These are phyloP conservation scores for Amanita brunnescens DNA, from an alignment of 768 basidiomycete genomes.

Conservation along the genomic window DNA sequence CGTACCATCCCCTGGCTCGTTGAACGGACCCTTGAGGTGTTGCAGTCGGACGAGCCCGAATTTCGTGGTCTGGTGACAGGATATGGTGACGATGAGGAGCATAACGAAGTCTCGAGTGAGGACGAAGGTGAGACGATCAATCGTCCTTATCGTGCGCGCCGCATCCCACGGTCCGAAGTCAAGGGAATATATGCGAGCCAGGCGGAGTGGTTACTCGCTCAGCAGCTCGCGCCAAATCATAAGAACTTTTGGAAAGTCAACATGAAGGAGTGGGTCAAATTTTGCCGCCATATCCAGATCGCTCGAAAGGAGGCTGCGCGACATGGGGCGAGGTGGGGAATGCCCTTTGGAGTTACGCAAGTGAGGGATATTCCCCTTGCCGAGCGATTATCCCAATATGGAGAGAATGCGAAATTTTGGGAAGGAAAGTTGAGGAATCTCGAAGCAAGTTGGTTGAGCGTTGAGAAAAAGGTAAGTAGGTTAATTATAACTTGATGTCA, in stretches of 20 bases:
- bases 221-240: conserved; percentile 28
- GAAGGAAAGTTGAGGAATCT: neutral
- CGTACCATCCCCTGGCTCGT: conserved; percentile 47
- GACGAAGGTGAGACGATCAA: conserved; percentile 13
- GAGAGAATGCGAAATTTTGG: neutral
- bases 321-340: conserved; percentile 22
- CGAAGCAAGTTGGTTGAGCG: neutral
- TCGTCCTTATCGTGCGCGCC: conserved; percentile 27
- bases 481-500: neutral
- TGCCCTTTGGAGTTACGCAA: conserved; percentile 17
- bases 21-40: conserved; percentile 26
- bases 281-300: conserved; percentile 25
- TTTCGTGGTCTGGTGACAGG: neutral
- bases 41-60: conserved; percentile 16
- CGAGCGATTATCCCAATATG: neutral
- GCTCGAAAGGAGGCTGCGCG: conserved; percentile 24
- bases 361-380: conserved; percentile 7
- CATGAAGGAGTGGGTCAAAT: conserved; percentile 37
- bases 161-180: conserved; percentile 43
- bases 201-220: conserved; percentile 48
- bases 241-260: conserved; percentile 27
- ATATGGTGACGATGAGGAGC: conserved; percentile 14
- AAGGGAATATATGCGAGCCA: conserved; percentile 43
- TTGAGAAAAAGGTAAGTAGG: neutral
- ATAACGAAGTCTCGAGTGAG: conserved; percentile 22